These are phyloP conservation scores for Lactifluus piperatus DNA, from an alignment of 768 basidiomycete genomes.

Conservation along the genomic window DNA sequence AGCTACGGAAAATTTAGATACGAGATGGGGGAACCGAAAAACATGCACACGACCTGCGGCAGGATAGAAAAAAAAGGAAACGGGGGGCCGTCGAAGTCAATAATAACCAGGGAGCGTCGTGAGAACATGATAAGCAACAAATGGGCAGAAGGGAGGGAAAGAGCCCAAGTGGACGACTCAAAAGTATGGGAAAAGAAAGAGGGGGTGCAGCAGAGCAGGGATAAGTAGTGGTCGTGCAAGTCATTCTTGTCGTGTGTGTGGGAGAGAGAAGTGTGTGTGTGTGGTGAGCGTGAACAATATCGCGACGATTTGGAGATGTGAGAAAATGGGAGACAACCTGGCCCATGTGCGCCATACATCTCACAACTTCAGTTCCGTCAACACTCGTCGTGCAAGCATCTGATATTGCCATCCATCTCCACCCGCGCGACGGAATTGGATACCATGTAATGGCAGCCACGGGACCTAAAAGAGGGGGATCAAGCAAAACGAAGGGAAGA, in stretches of 20 bases:
- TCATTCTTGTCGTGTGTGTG: not conserved
- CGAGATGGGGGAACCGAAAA: not conserved
- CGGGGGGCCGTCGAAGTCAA: conserved; percentile 1
- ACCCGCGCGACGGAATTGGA: conserved; percentile 85
- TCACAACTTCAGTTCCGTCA: conserved; percentile 82
- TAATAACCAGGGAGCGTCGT: not conserved
- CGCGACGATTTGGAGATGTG: not conserved
- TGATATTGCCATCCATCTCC: conserved; percentile 98
- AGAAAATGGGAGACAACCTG: not conserved
- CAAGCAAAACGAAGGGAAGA: not conserved
- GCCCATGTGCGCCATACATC: not conserved
- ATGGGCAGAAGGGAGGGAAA: not conserved
- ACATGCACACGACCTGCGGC: conserved; percentile 5
- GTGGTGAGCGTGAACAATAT: not conserved
- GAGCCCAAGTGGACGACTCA: not conserved
- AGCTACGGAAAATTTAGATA: conserved; percentile 9
- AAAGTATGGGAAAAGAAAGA: not conserved
- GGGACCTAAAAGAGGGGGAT: conserved; percentile 52
- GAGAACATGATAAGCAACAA: not conserved
- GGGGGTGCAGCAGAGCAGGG: not conserved
- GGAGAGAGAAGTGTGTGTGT: not conserved
- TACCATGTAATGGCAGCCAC: conserved; percentile 86
- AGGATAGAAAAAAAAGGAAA: not conserved
- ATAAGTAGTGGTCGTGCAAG: not conserved
- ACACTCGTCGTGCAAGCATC: conserved; percentile 81